Conservation (phyloP, 345 rosid genomes). For the Brassica cretica region DNA sequence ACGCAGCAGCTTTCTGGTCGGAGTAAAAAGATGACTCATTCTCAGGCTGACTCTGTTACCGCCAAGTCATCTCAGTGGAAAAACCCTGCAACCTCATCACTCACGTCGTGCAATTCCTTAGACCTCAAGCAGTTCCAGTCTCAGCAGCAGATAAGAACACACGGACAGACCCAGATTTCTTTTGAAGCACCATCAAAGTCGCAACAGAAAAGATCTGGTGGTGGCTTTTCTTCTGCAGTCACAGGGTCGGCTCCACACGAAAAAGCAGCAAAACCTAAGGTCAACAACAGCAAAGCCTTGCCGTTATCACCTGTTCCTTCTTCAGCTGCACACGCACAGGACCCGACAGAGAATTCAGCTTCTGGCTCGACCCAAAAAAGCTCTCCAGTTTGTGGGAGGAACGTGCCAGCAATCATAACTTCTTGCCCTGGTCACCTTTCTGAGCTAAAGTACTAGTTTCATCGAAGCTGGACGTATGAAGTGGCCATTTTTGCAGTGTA, state of each 20-base stretch:
- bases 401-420: conserved; percentile 52
- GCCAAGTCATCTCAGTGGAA: conserved; percentile 45
- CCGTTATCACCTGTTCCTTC: conserved; percentile 31
- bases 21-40: conserved; percentile 37
- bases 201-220: conserved; percentile 34
- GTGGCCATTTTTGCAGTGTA: conserved; percentile 37
- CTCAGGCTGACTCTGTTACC: conserved; percentile 36
- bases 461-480: conserved; percentile 23
- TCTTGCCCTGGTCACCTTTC: conserved; percentile 52
- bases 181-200: conserved; percentile 46
- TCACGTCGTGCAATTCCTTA: conserved; percentile 30
- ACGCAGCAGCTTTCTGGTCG: conserved; percentile 44
- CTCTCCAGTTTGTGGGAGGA: conserved; percentile 67
- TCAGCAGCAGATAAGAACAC: conserved; percentile 46
- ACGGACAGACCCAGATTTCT: conserved; percentile 54
- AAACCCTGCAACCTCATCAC: conserved; percentile 35
- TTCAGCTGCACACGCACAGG: conserved; percentile 35
- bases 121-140: conserved; percentile 40
- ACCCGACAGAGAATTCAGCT: conserved; percentile 42
- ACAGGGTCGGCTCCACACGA: conserved; percentile 40
- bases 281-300: conserved; percentile 36
- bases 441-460: conserved; percentile 48
- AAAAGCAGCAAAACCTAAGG: conserved; percentile 35
- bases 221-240: conserved; percentile 38
- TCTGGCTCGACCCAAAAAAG: conserved; percentile 43